Conservation (phyloP, 1,284 basidiomycete genomes). For the Malassezia equina region DNA sequence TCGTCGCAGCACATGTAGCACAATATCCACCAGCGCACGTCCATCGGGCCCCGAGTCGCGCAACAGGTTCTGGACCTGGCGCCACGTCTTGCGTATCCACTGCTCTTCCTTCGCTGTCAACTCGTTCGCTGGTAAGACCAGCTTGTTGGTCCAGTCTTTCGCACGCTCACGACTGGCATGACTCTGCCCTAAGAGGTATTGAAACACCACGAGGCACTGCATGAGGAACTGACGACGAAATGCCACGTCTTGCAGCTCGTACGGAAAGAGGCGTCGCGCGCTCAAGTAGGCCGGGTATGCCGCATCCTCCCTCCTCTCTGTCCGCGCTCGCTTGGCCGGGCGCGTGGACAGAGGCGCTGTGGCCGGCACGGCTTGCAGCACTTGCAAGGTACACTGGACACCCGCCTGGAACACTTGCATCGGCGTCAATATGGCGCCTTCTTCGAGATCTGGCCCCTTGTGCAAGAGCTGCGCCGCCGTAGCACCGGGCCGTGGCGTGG, state of each 20-base stretch:
- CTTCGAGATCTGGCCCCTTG: neutral
- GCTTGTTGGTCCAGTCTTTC: slow-evolving; percentile 50
- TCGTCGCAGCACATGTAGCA: slow-evolving; percentile 27
- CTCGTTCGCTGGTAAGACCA: slow-evolving; percentile 23
- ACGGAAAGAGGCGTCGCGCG: slow-evolving; percentile 68
- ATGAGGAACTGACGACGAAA: slow-evolving; percentile 85
- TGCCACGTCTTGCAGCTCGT: slow-evolving; percentile 73
- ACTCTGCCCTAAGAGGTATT: slow-evolving; percentile 69
- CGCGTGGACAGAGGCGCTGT: neutral
- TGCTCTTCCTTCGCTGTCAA: slow-evolving; percentile 31
- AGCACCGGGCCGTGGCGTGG: neutral
- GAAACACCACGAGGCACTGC: slow-evolving; percentile 70
- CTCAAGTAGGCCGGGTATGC: slow-evolving; percentile 77
- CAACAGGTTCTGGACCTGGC: slow-evolving; percentile 28
- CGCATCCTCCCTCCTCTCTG: neutral
- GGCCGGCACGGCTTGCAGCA: neutral
- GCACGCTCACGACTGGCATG: slow-evolving; percentile 59
- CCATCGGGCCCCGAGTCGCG: slow-evolving; percentile 35
- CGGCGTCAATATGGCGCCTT: neutral
- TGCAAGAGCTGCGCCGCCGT: neutral
- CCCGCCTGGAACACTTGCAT: slow-evolving; percentile 11
- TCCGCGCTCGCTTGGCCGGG: neutral
- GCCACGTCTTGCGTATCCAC: slow-evolving; percentile 38
- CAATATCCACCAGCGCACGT: slow-evolving; percentile 26
- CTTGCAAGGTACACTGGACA: slow-evolving; percentile 4